A percentile compares a stretch with the other conserved stretches of the same genome.
Evolutionary conservation across 768 basidiomycete genomes (phyloP).

Genomic region (Collybiopsis luxurians): DNA sequence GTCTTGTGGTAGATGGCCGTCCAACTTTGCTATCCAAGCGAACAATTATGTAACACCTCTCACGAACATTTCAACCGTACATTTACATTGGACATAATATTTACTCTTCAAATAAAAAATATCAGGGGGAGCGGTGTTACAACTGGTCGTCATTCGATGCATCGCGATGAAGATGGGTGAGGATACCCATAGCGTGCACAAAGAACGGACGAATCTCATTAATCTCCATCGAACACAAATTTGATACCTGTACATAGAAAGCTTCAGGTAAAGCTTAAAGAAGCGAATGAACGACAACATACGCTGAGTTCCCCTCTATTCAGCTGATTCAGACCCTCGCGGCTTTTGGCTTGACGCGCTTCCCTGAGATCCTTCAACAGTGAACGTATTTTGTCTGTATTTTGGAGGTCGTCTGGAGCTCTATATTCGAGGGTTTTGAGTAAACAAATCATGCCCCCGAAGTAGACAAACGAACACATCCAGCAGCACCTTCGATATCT

Average conservation of each 20-base stretch:
- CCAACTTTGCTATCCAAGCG: no score
- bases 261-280: not conserved
- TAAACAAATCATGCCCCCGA: not conserved
- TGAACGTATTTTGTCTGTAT: constrained; percentile 79
- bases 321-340: constrained; percentile 77
- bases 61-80: no score
- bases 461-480: constrained; percentile 65
- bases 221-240: constrained; percentile 88
- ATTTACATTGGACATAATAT: no score
- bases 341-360: constrained; percentile 90
- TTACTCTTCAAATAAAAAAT: no score
- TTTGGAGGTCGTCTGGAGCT: constrained; percentile 86
- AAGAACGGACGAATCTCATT: constrained; percentile 93
- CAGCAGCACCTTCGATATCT: constrained; percentile 88
- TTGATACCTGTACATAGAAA: constrained; percentile 59
- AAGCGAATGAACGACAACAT: constrained; percentile 22
- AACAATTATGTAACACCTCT: no score
- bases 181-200: constrained; percentile 44
- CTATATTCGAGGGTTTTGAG: constrained; percentile 37
- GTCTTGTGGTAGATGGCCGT: no score
- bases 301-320: constrained; percentile 83
- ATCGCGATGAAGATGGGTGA: constrained; percentile 4
- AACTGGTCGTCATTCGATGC: constrained; percentile 1
- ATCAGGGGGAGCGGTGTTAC: no score
- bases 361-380: constrained; percentile 95